Base-by-base conservation (phyloP, 2,329 filamentous ascomycete genomes). In the Fusarium albidum region DNA sequence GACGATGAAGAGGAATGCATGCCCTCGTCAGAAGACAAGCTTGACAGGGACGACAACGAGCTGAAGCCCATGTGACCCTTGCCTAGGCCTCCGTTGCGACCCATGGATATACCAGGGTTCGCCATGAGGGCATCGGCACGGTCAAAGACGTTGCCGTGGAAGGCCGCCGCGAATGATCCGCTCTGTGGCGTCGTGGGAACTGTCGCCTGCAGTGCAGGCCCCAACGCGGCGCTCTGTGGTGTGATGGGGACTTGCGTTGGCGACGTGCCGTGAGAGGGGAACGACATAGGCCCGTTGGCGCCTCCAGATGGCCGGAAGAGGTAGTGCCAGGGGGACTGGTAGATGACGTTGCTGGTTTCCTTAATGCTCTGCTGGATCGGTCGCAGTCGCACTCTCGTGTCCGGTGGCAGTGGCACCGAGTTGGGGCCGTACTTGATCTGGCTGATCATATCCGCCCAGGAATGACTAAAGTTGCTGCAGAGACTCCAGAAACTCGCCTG, bases 191-290 rank as follows among this genome's bases (percentile, higher is more conserved):
- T 91, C 3, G 83, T 90, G 5, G 91, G 90, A 10, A 96, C 88
- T 0, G 92, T 97, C 1, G 93, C 92, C 73, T 96, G 92, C 48
- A 92, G 91, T 15, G 93, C 93, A 6, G 93, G 92, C 1, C 93
- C 94, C 6, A 97, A 80, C 2, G 93, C 93, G 13, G 92, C 93
- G 65, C 91, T 95, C 57, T 96, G 83, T 8, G 94, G 93, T 2
- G 93, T 97, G 67, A 95, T 92, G 9, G 93, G 92, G 31, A 77
- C 68, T 47, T 70, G 66, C 12, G 56, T 68, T 50, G 59, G 68
- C 15, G 70, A 72, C 50, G 67, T 63, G 33, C 62, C 60, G 14
- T 68, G 61, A 17, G 64, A 61, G 11, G 64, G 59, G 45, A 57
- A 68, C 12, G 61, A 53, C 9, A 54, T 52, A 14, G 59, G 56